Evolutionary conservation across 2,329 filamentous ascomycete species (phyloP).

Genomic region (Lachnellula cervina): DNA sequence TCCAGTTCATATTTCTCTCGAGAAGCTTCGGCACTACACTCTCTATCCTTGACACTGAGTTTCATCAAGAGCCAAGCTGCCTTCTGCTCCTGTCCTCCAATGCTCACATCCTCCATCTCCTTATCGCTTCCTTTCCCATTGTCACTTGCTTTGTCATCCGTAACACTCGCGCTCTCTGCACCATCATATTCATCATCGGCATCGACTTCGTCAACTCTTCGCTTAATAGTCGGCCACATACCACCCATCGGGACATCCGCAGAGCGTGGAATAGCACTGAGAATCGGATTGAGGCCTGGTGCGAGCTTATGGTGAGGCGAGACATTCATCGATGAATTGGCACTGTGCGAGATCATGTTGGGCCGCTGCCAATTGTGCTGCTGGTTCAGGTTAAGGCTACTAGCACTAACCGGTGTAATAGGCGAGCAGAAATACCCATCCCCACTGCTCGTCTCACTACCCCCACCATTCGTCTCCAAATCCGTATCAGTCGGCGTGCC

Average conservation of each 20-base stretch:
- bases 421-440: slow-evolving; percentile 25
- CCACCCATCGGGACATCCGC: slow-evolving; percentile 14
- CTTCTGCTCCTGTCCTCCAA: slow-evolving; percentile 37
- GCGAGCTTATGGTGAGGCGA: not conserved
- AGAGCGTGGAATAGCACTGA: slow-evolving; percentile 42
- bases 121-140: slow-evolving; percentile 12
- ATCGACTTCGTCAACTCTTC: slow-evolving; percentile 20
- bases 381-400: slow-evolving; percentile 4
- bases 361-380: slow-evolving; percentile 28
- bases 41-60: slow-evolving; percentile 38
- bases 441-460: slow-evolving; percentile 23
- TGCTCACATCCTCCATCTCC: slow-evolving; percentile 15
- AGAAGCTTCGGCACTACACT: slow-evolving; percentile 4
- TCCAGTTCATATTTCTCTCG: slow-evolving; percentile 7
- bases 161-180: slow-evolving; percentile 19
- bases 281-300: slow-evolving; percentile 35
- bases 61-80: slow-evolving; percentile 46
- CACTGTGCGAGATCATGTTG: slow-evolving; percentile 24
- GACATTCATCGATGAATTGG: slow-evolving; percentile 22
- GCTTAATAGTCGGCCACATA: slow-evolving; percentile 12
- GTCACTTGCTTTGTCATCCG: slow-evolving; percentile 17
- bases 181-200: slow-evolving; percentile 27
- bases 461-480: slow-evolving; percentile 28
- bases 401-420: slow-evolving; percentile 17
- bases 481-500: slow-evolving; percentile 37